A percentile compares a stretch with the other conserved stretches of the same genome.
Conservation (phyloP, 2,329 filamentous ascomycete genomes). For the Leptographium radiaticola region DNA sequence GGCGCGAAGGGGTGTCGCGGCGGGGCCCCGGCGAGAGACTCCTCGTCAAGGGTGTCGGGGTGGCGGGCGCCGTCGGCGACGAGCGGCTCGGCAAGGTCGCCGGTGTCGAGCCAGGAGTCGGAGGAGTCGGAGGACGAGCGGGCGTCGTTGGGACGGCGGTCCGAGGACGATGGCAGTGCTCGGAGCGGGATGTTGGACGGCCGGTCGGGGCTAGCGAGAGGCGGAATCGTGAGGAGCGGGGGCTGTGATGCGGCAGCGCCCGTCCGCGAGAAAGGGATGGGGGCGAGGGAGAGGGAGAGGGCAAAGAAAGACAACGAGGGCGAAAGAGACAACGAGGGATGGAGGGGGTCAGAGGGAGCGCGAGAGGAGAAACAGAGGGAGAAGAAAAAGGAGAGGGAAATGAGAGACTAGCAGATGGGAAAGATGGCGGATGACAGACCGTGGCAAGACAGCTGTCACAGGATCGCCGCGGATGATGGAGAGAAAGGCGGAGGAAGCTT, state of each 20-base stretch:
- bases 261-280: constrained; percentile 28
- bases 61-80: constrained; percentile 62
- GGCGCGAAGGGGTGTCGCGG: constrained; percentile 20
- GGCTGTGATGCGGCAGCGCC: constrained; percentile 71
- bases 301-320: not conserved
- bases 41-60: constrained; percentile 50
- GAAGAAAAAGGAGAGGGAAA: not conserved
- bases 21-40: constrained; percentile 38
- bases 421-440: too few relatives aligned
- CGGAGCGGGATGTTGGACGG: constrained; percentile 80
- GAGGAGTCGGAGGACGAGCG: constrained; percentile 36
- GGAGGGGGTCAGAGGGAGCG: not conserved
- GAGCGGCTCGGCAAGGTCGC: constrained; percentile 86
- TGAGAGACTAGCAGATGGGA: not conserved
- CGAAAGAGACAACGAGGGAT: not conserved
- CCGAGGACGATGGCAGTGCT: constrained; percentile 35
- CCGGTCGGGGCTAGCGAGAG: constrained; percentile 46
- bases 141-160: not conserved
- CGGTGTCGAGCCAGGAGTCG: constrained; percentile 79
- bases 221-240: constrained; percentile 71
- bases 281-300: not conserved
- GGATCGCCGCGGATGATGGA: not conserved
- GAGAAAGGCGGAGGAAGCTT: not conserved
- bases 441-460: not conserved
- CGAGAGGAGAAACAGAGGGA: not conserved